Base-by-base conservation (phyloP, 495 filamentous ascomycete species). In the Tetracladium marchalianum region DNA sequence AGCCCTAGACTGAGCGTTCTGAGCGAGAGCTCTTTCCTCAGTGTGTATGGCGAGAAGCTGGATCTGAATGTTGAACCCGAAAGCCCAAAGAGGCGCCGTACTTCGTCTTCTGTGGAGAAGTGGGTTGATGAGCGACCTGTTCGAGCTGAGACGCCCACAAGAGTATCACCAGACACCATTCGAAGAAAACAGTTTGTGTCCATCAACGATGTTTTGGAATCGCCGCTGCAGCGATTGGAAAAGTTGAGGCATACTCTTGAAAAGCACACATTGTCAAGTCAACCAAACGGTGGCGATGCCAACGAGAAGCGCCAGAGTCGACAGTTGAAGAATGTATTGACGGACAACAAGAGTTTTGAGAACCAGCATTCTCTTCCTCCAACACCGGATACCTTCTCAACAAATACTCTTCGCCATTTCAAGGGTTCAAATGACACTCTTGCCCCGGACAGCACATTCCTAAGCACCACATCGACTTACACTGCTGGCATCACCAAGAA, bases 1-100 rank as follows among this genome's bases (percentile, higher is more conserved):
- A 86, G 82, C 41, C 84, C 84, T 7, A 73, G 81, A 39, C 64
- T 89, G 15, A 90, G 85, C 51, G 71, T 85, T 13, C 70, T 90
- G 22, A 89, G 85, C 56, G 84, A 90, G 61, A 86, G 82, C 54
- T 87, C 83, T 27, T 85, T 89, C 51, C 53, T 84, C 10, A 82
- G 79, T 56, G 68, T 85, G 5, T 80, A 81, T 46, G 83, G 77
- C 12, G 60, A 66, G 12, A 53, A 49, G 41, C 51, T 58, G 2
- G 48, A 50, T 2, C 53, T 62, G 1, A 41, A 60, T 0, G 46
- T 46, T 6, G 51, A 53, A n/a, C 34, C n/a, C 6, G 13, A 13
- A 9, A 16, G 38, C 1, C 32, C 37, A 31, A 22, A 46, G 18
- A 44, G 49, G 31, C 46, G 50, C 17, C 47, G 49, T 9, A 52